Evolutionary conservation across 2,329 filamentous ascomycete genomes (phyloP), one percentile per base, ranked within the genome.

Genomic region (Fusarium sp.): DNA sequence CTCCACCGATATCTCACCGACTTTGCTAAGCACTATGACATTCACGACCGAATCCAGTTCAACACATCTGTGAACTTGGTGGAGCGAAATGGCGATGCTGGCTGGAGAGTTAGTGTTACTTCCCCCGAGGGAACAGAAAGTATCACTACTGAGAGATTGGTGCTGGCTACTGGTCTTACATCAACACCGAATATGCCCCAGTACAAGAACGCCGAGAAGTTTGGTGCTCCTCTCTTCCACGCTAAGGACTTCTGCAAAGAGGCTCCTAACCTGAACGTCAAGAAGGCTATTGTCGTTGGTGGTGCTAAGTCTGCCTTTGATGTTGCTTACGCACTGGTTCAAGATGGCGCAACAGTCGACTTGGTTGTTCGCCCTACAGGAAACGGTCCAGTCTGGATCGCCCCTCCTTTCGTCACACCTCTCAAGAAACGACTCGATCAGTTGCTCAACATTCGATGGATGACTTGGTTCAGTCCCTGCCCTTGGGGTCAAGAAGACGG

Each of bases 401-500:
- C 86, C 3, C 86, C 87, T 1, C 79, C 85, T 1, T 88, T 87
- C 61, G 88, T 92, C 21, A 91, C 90, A 1, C 89, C 89, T 0
- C 77, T 91, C 48, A 89, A 89, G 77, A 85, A 84, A 49, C 86
- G 86, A 80, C 80, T 92, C 1, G 90, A 93, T 75, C 87, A 89
- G 70, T 81, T 93, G 0, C 58, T 78, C 0, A 75, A 70, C 29
- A 76, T 87, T 1, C 86, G 91, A 0, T 85, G 90, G 68, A 80
- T 92, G 70, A 89, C 87, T 1, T 92, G 89, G 87, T 87, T 93
- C 76, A 88, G 85, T 25, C 91, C 91, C 0, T 92, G 90, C 70
- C 85, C 89, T 4, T 93, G 89, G 88, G 90, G 88, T 4, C 80
- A 82, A 5, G 86, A 84, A 15, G 88, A 88, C 67, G 88, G 87